Percentiles rank a stretch among this genome's conserved stretches.
Evolutionary conservation across 2,329 filamentous ascomycete species (phyloP).

Genomic region (Cercospora nicotianae): DNA sequence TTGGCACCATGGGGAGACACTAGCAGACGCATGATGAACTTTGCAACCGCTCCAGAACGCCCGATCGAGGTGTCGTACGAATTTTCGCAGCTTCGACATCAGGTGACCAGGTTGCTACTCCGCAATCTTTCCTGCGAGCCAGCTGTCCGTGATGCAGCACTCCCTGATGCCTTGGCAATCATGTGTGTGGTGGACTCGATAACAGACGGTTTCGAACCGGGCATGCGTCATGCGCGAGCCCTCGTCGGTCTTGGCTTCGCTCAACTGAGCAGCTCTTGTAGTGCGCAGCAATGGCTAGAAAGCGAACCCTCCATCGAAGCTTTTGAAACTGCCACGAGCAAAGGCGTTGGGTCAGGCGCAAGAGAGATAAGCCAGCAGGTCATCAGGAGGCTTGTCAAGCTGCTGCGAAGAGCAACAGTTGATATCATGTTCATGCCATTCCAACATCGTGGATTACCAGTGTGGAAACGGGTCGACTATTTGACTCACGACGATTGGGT

Average conservation of each 20-base stretch:
- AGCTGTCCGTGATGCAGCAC: background rate
- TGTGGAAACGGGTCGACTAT: background rate
- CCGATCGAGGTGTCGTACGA: background rate
- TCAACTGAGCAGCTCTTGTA: background rate
- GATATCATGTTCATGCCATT: background rate
- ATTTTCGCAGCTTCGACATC: background rate
- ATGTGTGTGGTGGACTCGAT: background rate
- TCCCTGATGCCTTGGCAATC: background rate
- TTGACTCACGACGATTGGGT: background rate
- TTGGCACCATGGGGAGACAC: background rate
- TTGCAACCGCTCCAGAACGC: too few relatives aligned
- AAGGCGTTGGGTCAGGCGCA: background rate
- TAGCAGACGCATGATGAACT: too few relatives aligned
- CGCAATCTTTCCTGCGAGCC: background rate
- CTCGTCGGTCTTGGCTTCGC: background rate
- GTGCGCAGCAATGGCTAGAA: background rate
- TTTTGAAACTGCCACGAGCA: background rate
- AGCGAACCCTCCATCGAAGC: background rate
- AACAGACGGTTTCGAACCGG: background rate
- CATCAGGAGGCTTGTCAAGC: background rate
- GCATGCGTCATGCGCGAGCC: background rate
- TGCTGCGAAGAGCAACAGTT: background rate
- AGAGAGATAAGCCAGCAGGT: background rate
- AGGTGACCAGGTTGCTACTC: background rate
- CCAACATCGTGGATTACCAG: background rate